These are phyloP conservation scores for Hysterium pulicare DNA, from an alignment of 2,329 filamentous ascomycete genomes.

Conservation along the genomic window DNA sequence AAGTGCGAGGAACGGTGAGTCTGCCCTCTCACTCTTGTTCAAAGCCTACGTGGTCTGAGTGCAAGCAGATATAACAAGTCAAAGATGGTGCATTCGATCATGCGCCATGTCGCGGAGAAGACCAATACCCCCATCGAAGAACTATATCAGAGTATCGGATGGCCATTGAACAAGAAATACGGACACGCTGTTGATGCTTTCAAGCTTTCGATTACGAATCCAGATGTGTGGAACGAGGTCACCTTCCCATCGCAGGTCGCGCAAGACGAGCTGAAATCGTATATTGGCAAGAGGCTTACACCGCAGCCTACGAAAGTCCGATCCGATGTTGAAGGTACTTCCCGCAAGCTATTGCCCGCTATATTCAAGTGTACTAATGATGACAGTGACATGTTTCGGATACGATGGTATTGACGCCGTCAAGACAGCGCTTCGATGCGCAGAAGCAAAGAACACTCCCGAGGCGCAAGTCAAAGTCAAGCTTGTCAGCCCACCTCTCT, in stretches of 20 bases:
- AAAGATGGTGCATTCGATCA: conserved; percentile 98
- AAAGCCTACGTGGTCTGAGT: too few relatives aligned
- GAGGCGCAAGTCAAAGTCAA: conserved; percentile 97
- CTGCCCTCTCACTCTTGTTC: too few relatives aligned
- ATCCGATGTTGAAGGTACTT: conserved; percentile 78
- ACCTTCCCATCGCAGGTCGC: conserved; percentile 82
- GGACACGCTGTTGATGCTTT: conserved; percentile 97
- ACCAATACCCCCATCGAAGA: conserved; percentile 90
- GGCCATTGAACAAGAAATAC: conserved; percentile 97
- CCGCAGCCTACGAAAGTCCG: conserved; percentile 99
- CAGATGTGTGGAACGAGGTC: conserved; percentile 92
- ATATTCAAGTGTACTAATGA: conserved; percentile 52
- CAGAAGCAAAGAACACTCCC: conserved; percentile 86
- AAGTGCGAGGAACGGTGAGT: conserved; percentile 84
- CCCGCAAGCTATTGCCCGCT: too few relatives aligned
- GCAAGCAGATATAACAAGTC: conserved; percentile 92
- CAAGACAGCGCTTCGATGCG: conserved; percentile 85
- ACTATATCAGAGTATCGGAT: conserved; percentile 90
- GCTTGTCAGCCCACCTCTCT: conserved; percentile 94
- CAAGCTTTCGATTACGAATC: conserved; percentile 98
- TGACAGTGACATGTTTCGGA: conserved; percentile 51
- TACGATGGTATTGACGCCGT: conserved; percentile 99
- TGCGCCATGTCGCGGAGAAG: conserved; percentile 98
- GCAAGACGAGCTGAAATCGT: conserved; percentile 84
- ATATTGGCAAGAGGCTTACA: conserved; percentile 95